Conservation (phyloP, 78 protist genomes). For the Speleostelium caveatum region DNA sequence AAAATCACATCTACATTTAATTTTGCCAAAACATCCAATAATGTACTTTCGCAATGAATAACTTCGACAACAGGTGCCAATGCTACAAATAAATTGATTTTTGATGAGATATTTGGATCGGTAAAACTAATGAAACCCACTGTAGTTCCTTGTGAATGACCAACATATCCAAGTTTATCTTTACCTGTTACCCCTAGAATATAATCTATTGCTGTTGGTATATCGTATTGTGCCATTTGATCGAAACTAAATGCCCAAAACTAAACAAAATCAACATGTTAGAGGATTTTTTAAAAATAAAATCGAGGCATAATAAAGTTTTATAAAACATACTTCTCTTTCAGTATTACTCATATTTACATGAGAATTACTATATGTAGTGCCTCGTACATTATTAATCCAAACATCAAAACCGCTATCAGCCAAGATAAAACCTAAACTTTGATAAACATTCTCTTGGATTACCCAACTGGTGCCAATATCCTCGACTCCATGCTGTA, state of each 20-base stretch:
- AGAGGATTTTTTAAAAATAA: no score
- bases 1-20: conserved; percentile 51
- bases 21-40: conserved; percentile 58
- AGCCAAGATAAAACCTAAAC: conserved; percentile 73
- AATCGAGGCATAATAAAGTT: background rate
- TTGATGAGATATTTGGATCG: conserved; percentile 19
- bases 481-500: conserved; percentile 86
- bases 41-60: conserved; percentile 22
- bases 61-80: conserved; percentile 80
- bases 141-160: conserved; percentile 81
- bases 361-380: conserved; percentile 30
- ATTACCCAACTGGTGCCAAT: conserved; percentile 73
- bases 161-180: conserved; percentile 66
- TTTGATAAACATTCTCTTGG: conserved; percentile 58
- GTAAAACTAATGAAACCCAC: conserved; percentile 68
- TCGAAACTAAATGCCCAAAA: conserved; percentile 22
- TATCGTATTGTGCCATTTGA: conserved; percentile 76
- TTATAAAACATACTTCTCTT: conserved; percentile 30
- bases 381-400: conserved; percentile 83
- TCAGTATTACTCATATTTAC: conserved; percentile 10
- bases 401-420: conserved; percentile 87
- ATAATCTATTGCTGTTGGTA: conserved; percentile 54
- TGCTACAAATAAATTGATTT: conserved; percentile 77
- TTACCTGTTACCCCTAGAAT: conserved; percentile 30
- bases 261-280: background rate